Base-by-base conservation (phyloP, 202 grass and related monocot genomes). In the Panicum virgatum region DNA sequence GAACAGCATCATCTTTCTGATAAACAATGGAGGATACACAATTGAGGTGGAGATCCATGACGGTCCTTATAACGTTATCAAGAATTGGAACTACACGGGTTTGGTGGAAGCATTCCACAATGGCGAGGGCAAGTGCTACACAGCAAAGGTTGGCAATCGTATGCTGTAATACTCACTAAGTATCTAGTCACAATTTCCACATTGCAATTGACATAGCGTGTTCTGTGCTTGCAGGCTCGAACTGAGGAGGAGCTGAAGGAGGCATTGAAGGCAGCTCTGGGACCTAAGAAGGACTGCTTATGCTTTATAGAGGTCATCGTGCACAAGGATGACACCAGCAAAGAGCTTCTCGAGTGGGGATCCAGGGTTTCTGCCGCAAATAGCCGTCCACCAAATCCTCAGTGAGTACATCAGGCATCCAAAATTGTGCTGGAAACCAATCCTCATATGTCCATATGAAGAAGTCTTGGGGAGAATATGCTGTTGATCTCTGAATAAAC, bases 41-140 rank as follows among this genome's bases (percentile, higher is more conserved):
- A 94, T 97, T 2, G 92, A 97, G 85, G 95, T 97, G 57, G 94
- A 94, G 86, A 94, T 97, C 66, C 94, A 97, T 20, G 94, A 97
- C 1, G 90, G 94, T 7, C 92, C 94, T 65, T 93, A 97, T 69
- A 94, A 97, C 52, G 59, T 97, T 36, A 97, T 97, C 79, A 94
- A 98, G 84, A 98, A 98, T 3, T 98, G 95, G 90, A 94, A 98
- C 81, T 98, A 98, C 66, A 86, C 90, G 19, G 92, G 83, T 30
- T 2, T 93, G 15, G 63, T 98, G 46, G 95, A 98, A 39, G 90
- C 95, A 20, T 93, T 98, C 72, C 82, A 94, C 69, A 97, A 97
- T 43, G 92, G 90, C 26, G 82, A 94, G 73, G 94, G 88, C 6
- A 88, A 91, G 61, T 97, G 94, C 69, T 94, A 88, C 82, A 94